Conservation (phyloP, 495 filamentous ascomycete species). For the Tuber brumale region DNA sequence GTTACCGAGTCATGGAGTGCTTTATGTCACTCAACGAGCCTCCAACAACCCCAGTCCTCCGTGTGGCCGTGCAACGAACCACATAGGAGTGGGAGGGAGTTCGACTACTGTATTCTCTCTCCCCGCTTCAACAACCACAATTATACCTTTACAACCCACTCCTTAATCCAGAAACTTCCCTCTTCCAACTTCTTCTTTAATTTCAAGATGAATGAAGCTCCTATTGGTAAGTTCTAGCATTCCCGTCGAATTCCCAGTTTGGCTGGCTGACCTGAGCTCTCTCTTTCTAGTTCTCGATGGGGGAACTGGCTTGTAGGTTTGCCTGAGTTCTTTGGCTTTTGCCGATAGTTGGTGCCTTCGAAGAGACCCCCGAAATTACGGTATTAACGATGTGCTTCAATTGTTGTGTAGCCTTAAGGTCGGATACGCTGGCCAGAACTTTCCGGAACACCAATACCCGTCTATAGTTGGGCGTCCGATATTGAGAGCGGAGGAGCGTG, state of each 20-base stretch:
- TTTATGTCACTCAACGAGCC: neutral
- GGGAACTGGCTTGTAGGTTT: slow-evolving; percentile 76
- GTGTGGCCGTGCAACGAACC: neutral
- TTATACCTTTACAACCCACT: neutral
- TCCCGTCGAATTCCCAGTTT: slow-evolving; percentile 32
- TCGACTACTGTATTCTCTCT: neutral
- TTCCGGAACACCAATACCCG: slow-evolving; percentile 95
- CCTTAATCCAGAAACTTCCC: neutral
- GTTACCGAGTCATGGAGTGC: neutral
- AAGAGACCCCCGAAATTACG: neutral
- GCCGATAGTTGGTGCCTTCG: slow-evolving; percentile 6
- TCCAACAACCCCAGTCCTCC: neutral
- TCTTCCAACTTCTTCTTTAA: neutral
- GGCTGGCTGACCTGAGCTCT: slow-evolving; percentile 36
- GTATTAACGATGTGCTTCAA: slow-evolving; percentile 6
- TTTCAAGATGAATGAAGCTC: slow-evolving; percentile 59
- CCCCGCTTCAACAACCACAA: neutral
- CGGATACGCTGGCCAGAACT: slow-evolving; percentile 90
- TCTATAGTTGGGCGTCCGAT: slow-evolving; percentile 98
- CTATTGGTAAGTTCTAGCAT: slow-evolving; percentile 55
- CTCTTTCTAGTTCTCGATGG: slow-evolving; percentile 82
- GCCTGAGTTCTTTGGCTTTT: slow-evolving; percentile 13
- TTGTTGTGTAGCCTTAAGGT: slow-evolving; percentile 65
- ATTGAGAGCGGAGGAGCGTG: slow-evolving; percentile 85
- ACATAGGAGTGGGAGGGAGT: neutral